These are phyloP conservation scores for Aspergillus haitiensis DNA, from an alignment of 495 filamentous ascomycete species.

Conservation along the genomic window DNA sequence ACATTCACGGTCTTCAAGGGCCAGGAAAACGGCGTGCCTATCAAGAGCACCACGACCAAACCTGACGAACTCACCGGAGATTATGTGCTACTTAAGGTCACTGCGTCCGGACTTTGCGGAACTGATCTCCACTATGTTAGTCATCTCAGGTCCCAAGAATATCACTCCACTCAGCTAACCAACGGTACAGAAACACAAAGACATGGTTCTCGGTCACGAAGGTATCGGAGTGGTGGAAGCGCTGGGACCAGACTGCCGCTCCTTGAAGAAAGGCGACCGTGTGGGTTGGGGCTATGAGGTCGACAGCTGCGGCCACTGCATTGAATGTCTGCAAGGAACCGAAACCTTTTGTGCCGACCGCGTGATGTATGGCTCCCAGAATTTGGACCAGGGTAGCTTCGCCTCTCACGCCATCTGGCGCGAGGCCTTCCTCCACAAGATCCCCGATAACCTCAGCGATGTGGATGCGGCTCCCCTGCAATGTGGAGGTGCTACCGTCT, in stretches of 20 bases:
- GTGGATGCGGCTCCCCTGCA: conserved; percentile 17
- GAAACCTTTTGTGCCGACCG: conserved; percentile 16
- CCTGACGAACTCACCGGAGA: conserved; percentile 18
- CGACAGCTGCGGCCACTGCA: conserved; percentile 20
- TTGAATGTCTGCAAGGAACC: conserved; percentile 13
- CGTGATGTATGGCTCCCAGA: conserved; percentile 13
- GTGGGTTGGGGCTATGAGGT: conserved; percentile 25
- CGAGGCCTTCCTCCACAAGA: conserved; percentile 19
- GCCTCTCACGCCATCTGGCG: conserved; percentile 20
- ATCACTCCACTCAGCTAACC: not conserved
- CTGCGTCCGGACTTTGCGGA: conserved; percentile 24
- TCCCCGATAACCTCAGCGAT: conserved; percentile 15
- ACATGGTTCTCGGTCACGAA: conserved; percentile 26
- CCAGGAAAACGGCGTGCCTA: conserved; percentile 11
- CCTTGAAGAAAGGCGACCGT: conserved; percentile 22
- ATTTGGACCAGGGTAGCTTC: conserved; percentile 19
- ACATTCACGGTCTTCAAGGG: conserved; percentile 23
- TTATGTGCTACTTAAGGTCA: conserved; percentile 20
- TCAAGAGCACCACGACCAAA: conserved; percentile 17
- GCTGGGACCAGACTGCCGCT: conserved; percentile 8
- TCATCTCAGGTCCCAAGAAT: not conserved
- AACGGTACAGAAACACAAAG: not conserved
- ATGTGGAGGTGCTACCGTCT: conserved; percentile 21
- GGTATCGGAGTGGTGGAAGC: conserved; percentile 23
- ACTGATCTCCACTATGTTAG: conserved; percentile 23